Evolutionary conservation across 441 rosid genomes (phyloP), one percentile per base, ranked within the genome.

Genomic region (California macrophylla): DNA sequence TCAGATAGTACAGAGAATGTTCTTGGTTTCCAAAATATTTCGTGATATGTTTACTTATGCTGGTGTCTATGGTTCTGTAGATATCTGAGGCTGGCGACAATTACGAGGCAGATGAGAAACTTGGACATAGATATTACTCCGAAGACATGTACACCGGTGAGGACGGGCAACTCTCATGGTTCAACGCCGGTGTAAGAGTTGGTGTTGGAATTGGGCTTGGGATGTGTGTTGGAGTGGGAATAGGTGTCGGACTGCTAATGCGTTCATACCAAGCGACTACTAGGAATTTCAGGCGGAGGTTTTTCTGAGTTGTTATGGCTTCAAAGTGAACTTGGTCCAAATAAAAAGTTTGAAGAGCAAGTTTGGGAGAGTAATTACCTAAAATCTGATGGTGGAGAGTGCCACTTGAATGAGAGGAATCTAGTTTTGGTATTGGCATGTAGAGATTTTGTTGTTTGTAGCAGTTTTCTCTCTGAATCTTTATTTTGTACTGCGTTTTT

Each of bases 121-220:
- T 77, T 72, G 88, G 82, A 62, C 75, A 74, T 58, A 67, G 76
- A 25, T 78, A 76, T 81, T 88, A 85, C 81, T 69, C 88, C 0
- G 90, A 82, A 64, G 98, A 84, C 47, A 73, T 84, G 89, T 89
- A 89, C 75, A 80, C 81, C 58, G 93, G 92, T 6, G 98, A 93
- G 75, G 97, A 93, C 64, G 97, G 98, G 20, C 86, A 93, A 54
- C 96, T 93, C 24, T 75, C 98, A 21, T 93, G 96, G 98, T 91
- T 91, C 72, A 93, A 93, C 69, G 93, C 98, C 50, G 98, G 98
- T n/a, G 98, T 93, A 40, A 82, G 96, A 64, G 97, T 89, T 71
- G 97, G 97, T 3, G 94, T 92, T 15, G 96, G 98, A 61, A 87
- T 93, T 77, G 97, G 98, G 71, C 96, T 93, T 9, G 97, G 98